Evolutionary conservation across 192 early-diverging fungal species (phyloP), one percentile per base, ranked within the genome.

Genomic region (Backusella morwellensis): DNA sequence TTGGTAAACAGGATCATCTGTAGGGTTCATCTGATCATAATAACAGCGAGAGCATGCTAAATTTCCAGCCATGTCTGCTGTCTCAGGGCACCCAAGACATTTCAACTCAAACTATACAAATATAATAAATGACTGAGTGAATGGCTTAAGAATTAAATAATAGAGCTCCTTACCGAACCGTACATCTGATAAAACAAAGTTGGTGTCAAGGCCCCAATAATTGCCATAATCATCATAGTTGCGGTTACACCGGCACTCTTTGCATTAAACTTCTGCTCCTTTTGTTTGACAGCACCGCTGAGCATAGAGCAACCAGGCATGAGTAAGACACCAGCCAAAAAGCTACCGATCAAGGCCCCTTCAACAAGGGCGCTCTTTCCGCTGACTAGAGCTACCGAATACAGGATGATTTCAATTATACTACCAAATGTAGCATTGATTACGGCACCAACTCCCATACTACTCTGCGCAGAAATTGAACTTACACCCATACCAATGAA

Each of bases 351-450:
- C 73, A 99, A 82, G 19, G 94, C 89, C 29, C 98, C 98, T 83
- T 97, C 96, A 0, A 97, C 95, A 50, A 99, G 89, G 52, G 84
- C 76, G 38, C 90, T 90, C 82, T 97, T 97, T 36, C 96, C 97
- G 79, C 95, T 88, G 73, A 91, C 92, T 79, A 99, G 82, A 6
- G 96, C 97, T 12, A 99, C 91, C 6, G 90, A 84, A 84, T 98
- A 98, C 42, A 99, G 87, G 63, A 98, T 95, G 63, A 98, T 93
- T 83, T 99, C 97, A 74, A 99, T 94, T 29, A 99, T 97, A 40
- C 91, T 92, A 54, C 97, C 98, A 82, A 99, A 99, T 1, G 98
- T 97, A 1, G 98, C 98, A 82, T 99, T 99, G 82, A 99, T 94
- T 50, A 97, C 97, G 0, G 96, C 94, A 36, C 96, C 98, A 77